Evolutionary conservation across 306 rosid species (phyloP), one percentile per base, ranked within the genome.

Genomic region (Fragaria iinumae): DNA sequence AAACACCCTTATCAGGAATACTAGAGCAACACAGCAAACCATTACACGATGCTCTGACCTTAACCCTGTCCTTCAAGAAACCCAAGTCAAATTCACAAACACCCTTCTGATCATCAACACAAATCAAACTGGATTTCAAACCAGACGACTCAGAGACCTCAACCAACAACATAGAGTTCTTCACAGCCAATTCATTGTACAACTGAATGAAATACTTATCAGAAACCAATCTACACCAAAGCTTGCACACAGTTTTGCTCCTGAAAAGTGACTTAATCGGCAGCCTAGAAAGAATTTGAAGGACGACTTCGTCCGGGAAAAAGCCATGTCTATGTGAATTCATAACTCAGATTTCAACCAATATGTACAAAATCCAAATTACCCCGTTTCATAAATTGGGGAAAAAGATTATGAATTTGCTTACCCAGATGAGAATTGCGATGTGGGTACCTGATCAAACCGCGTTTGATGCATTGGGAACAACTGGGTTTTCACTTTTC

Each of bases 11-110:
- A 65, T 93, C 89, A 75, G 94, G 96, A 60, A 93, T 85, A 76
- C 98, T 90, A 62, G 96, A 90, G 87, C 98, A 90, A 77, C 98
- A 87, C 74, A 93, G 45, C 89, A 93, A 77, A 56, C 98, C 98
- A 86, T 89, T 89, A 84, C 89, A 91, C 16, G 97, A 93, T 64
- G 93, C 96, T 80, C 93, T 79, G 56, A 93, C 84, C 87, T 83
- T 90, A 34, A 93, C 94, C 57, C 96, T 86, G 71, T 89, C 94
- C 79, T 85, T 93, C 76, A 93, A 80, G 77, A 93, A 93, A 16
- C 75, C 82, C n/a, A 90, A 82, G 1, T 89, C 85, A 76, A 93
- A 78, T 66, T 90, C 93, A 47, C 91, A 89, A 12, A 86, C 94
- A 14, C 98, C 98, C 82, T 83, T 87, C 62, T 78, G 67, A 81